phyloP scores from a whole-genome alignment of 495 filamentous ascomycete genomes.

The Podospora australis region DNA sequence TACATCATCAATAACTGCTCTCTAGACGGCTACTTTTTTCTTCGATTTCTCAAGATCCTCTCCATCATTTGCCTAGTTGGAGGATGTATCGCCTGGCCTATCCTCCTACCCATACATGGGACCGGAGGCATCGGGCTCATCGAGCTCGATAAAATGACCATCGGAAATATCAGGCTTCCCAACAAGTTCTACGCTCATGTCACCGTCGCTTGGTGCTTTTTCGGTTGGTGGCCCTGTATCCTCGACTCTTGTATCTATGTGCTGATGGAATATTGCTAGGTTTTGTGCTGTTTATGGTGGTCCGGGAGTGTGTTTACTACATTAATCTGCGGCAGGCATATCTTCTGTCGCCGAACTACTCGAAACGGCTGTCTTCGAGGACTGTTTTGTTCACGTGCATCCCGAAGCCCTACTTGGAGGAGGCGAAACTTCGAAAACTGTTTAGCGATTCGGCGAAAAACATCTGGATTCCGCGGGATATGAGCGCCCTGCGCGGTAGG shows the following conservation, averaged over 20 bases:
- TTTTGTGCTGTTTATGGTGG: slow-evolving; percentile 60
- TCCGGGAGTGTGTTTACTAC: slow-evolving; percentile 62
- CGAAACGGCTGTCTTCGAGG: slow-evolving; percentile 57
- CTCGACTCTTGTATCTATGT: background rate
- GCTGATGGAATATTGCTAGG: slow-evolving; percentile 29
- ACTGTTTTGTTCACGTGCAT: slow-evolving; percentile 67
- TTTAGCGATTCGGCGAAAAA: slow-evolving; percentile 55
- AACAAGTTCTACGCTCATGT: slow-evolving; percentile 57
- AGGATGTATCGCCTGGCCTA: slow-evolving; percentile 63
- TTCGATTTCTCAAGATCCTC: slow-evolving; percentile 70
- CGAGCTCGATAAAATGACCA: slow-evolving; percentile 57
- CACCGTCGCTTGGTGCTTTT: slow-evolving; percentile 55
- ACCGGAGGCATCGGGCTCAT: slow-evolving; percentile 57
- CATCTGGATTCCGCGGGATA: slow-evolving; percentile 57
- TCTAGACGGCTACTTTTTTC: slow-evolving; percentile 68
- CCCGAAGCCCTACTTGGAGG: slow-evolving; percentile 52
- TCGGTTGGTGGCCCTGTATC: slow-evolving; percentile 41
- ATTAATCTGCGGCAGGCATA: slow-evolving; percentile 66
- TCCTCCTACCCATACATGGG: slow-evolving; percentile 72
- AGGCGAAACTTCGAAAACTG: slow-evolving; percentile 49
- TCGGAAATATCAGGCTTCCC: slow-evolving; percentile 55
- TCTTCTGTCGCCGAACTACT: slow-evolving; percentile 60
- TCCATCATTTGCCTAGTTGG: slow-evolving; percentile 68
- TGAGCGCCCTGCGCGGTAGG: slow-evolving; percentile 47
- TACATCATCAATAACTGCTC: slow-evolving; percentile 60